Evolutionary conservation across 148 eudicot species (phyloP).

Genomic region (Rhododendron mucronatum): DNA sequence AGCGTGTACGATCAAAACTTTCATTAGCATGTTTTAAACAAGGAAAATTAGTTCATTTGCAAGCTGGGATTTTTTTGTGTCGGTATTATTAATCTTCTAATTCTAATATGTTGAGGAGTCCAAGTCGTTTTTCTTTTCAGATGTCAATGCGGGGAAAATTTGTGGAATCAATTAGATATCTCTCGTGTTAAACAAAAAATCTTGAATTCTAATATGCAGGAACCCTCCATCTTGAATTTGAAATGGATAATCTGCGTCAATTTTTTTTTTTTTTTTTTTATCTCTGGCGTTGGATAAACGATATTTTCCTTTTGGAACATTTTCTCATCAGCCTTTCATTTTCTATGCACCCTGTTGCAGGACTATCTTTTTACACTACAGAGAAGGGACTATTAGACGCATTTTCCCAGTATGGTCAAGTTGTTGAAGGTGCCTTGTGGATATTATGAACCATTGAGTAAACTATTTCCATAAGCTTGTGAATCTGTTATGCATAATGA

Average conservation of each 20-base stretch:
- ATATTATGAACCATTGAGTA: background rate
- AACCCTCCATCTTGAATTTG: background rate
- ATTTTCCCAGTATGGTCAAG: constrained; percentile 77
- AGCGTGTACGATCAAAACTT: background rate
- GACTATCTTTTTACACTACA: constrained; percentile 67
- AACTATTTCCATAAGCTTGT: background rate
- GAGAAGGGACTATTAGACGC: constrained; percentile 67
- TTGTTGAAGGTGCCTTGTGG: constrained; percentile 45
- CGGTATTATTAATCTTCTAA: background rate
- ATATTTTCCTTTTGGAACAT: background rate
- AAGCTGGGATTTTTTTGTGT: background rate
- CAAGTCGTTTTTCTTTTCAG: background rate
- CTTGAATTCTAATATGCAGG: background rate
- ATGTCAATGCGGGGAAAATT: background rate
- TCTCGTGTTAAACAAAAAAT: background rate
- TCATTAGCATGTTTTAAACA: background rate
- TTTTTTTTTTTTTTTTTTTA: background rate
- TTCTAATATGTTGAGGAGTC: background rate
- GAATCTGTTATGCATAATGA: background rate
- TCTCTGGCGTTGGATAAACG: background rate
- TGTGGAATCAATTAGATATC: background rate
- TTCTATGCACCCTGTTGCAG: constrained; percentile 24
- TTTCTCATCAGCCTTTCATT: background rate
- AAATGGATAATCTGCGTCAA: background rate
- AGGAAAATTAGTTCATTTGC: background rate